A percentile compares a stretch with the other conserved stretches of the same genome.
phyloP scores from a whole-genome alignment of 768 basidiomycete species.

The Collybiopsis luxurians region DNA sequence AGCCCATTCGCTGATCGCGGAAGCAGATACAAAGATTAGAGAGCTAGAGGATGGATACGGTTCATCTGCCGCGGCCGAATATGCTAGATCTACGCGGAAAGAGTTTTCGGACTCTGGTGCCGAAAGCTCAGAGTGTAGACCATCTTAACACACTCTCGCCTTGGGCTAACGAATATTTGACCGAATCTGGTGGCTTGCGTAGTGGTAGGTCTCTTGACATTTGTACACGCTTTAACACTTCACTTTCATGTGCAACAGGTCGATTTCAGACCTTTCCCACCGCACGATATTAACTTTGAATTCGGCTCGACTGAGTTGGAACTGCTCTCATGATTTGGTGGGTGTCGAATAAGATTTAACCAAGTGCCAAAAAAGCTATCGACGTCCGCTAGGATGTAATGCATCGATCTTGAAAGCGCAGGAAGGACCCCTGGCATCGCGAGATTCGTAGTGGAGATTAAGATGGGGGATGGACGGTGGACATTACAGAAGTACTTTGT shows the following conservation, averaged over 20 bases:
- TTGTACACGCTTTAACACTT: not conserved
- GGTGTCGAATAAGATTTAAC: not conserved
- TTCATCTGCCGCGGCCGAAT: not conserved
- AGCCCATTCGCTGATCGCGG: not conserved
- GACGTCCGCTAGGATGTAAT: too few relatives aligned
- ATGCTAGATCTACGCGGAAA: not conserved
- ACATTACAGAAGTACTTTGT: not conserved
- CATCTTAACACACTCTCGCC: too few relatives aligned
- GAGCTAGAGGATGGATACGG: not conserved
- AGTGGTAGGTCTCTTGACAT: too few relatives aligned
- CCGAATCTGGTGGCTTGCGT: too few relatives aligned
- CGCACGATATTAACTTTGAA: not conserved
- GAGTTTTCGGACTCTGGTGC: not conserved
- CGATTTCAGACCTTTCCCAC: not conserved
- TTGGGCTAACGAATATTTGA: too few relatives aligned
- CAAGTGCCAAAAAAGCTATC: too few relatives aligned
- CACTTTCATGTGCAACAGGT: not conserved
- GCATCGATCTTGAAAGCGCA: not conserved
- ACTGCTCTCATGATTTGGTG: not conserved
- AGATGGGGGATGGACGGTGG: not conserved
- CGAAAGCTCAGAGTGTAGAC: not conserved
- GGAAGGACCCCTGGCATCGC: constrained; percentile 1
- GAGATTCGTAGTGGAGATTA: too few relatives aligned
- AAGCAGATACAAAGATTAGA: not conserved
- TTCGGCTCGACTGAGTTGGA: too few relatives aligned